Evolutionary conservation across 495 filamentous ascomycete species (phyloP).

Genomic region (Corynascus novoguineensis): DNA sequence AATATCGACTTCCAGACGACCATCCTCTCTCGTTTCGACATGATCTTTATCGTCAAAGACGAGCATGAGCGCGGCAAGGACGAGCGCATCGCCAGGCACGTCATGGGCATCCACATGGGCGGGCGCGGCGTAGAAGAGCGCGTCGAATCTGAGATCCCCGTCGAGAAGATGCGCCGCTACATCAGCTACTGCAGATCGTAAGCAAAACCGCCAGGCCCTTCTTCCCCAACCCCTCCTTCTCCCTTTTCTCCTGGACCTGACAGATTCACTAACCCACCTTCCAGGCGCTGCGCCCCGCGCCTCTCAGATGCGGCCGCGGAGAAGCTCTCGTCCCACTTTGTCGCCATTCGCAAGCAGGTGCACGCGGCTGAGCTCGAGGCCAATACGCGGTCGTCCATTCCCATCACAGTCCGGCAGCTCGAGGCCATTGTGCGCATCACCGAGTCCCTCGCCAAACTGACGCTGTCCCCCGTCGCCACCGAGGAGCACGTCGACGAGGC

Average conservation of each 20-base stretch:
- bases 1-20: slow-evolving; percentile 99
- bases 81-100: slow-evolving; percentile 90
- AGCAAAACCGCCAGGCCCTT: slow-evolving; percentile 36
- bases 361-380: slow-evolving; percentile 83
- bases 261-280: slow-evolving; percentile 40
- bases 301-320: slow-evolving; percentile 90
- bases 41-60: slow-evolving; percentile 99
- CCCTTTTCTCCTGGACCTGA: not conserved
- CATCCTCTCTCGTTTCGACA: slow-evolving; percentile 96
- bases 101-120: slow-evolving; percentile 97
- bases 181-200: slow-evolving; percentile 96
- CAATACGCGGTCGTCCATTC: slow-evolving; percentile 83
- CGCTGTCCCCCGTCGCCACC: slow-evolving; percentile 75
- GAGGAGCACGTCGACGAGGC: slow-evolving; percentile 96
- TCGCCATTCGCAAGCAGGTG: slow-evolving; percentile 90
- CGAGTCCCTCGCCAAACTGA: slow-evolving; percentile 88
- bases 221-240: not conserved
- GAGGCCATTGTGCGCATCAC: slow-evolving; percentile 97
- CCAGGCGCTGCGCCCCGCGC: slow-evolving; percentile 83
- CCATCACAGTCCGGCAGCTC: slow-evolving; percentile 95
- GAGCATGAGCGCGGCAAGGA: slow-evolving; percentile 87
- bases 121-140: slow-evolving; percentile 78
- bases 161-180: slow-evolving; percentile 97
- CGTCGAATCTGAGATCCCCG: slow-evolving; percentile 75
- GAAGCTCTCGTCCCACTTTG: slow-evolving; percentile 95